Conservation (phyloP, 2,329 filamentous ascomycete genomes). For the Daldinia sp. region DNA sequence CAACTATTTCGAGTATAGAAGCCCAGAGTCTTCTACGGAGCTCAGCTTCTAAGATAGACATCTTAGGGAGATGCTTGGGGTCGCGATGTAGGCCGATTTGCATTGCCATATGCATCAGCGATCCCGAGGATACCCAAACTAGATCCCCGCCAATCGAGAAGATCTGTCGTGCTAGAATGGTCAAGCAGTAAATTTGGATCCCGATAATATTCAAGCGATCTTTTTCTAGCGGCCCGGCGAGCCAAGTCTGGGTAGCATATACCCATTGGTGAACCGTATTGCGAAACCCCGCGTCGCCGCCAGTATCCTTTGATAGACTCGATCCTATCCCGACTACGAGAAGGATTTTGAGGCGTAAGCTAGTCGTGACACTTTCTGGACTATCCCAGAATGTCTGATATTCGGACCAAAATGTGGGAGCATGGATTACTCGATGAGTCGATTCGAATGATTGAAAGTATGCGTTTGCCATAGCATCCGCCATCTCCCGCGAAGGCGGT, state of each 20-base stretch:
- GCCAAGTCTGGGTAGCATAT: constrained; percentile 53
- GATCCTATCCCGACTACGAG: constrained; percentile 54
- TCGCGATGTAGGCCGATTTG: constrained; percentile 56
- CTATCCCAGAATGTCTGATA: constrained; percentile 58
- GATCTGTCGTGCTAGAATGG: constrained; percentile 52
- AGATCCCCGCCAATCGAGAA: constrained; percentile 53
- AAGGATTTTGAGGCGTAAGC: constrained; percentile 48
- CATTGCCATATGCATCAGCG: constrained; percentile 54
- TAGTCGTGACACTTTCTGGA: constrained; percentile 37
- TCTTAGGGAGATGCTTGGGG: constrained; percentile 49
- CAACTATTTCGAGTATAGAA: constrained; percentile 52
- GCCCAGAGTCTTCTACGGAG: constrained; percentile 54
- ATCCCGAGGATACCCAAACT: constrained; percentile 53
- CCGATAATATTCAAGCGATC: constrained; percentile 47
- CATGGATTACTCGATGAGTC: constrained; percentile 61
- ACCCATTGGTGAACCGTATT: constrained; percentile 50
- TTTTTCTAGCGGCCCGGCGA: constrained; percentile 52
- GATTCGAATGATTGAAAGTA: constrained; percentile 62
- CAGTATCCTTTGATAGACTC: constrained; percentile 43
- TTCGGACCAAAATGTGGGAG: constrained; percentile 59
- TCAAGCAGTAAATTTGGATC: constrained; percentile 52
- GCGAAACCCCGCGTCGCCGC: constrained; percentile 39
- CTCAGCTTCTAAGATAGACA: constrained; percentile 50
- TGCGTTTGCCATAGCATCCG: constrained; percentile 53
- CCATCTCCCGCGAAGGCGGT: constrained; percentile 43